Base-by-base conservation (phyloP, 2,329 filamentous ascomycete species). In the Amesomyces nigricolor region DNA sequence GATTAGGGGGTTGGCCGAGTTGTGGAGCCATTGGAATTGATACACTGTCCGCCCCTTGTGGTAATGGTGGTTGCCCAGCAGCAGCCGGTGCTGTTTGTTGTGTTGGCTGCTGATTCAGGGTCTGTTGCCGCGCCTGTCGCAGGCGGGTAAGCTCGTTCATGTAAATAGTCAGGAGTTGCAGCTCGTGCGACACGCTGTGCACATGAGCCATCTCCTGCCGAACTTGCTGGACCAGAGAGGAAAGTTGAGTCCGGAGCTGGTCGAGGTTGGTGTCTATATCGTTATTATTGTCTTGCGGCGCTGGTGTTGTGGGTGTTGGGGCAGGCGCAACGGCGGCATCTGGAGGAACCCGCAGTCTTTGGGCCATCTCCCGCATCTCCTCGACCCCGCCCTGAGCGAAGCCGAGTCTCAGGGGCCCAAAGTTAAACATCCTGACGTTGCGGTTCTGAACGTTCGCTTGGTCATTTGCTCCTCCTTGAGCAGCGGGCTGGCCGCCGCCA, bases 371-470 rank as follows among this genome's bases (percentile, higher is more conserved):
- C 53, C 83, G 79, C 35, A 89, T 78, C 56, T 89, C 81, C 17
- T 78, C 73, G 4, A 67, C 75, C 70, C 71, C 85, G 68, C 70
- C 87, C 75, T 88, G 85, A n/a, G 86, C 88, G 63, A 92, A 88
- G 0, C 86, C 88, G 19, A 94, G 73, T 29, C 88, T 77, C 32
- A 94, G 73, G 2, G 89, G 89, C 0, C 89, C 89, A 46, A 94
- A 71, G 47, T 72, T 70, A 58, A 72, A 71, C 65, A 71, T 70
- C 26, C 64, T 66, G 48, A 64, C 59, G 9, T 61, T 68, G 63
- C 58, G 72, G 67, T 53, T 65, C 66, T 56, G 67, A 65, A 62
- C 68, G 68, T 55, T 69, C 70, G 59, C 42, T 52, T 63, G 47
- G n/a, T 62, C 59, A 7, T 60, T 68, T 8, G 51, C 51, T 7